Evolutionary conservation across 2,329 filamentous ascomycete genomes (phyloP).

Genomic region (Davidsoniella virescens): DNA sequence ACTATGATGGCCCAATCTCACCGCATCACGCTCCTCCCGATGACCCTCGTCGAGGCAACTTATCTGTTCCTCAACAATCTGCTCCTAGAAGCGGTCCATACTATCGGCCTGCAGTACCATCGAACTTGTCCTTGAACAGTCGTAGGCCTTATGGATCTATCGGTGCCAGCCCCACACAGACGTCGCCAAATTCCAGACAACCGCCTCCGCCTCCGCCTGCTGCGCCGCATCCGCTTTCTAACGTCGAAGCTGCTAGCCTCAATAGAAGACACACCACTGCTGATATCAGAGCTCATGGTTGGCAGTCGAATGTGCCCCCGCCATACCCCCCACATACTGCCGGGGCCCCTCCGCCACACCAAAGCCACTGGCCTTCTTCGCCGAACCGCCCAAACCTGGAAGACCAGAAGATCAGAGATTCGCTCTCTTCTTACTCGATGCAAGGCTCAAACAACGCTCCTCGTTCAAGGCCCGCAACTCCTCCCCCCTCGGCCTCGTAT

Average conservation of each 20-base stretch:
- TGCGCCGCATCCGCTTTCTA: conserved; percentile 47
- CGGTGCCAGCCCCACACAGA: conserved; percentile 49
- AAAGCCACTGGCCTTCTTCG: conserved; percentile 39
- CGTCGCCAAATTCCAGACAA: conserved; percentile 43
- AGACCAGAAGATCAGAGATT: conserved; percentile 41
- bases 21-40: conserved; percentile 77
- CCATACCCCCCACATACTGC: conserved; percentile 32
- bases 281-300: conserved; percentile 62
- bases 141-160: conserved; percentile 77
- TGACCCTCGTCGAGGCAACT: conserved; percentile 57
- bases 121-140: conserved; percentile 57
- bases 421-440: conserved; percentile 37
- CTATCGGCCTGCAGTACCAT: conserved; percentile 62
- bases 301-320: conserved; percentile 36
- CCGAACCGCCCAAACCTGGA: conserved; percentile 33
- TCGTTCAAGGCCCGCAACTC: conserved; percentile 37
- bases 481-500: conserved; percentile 29
- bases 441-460: conserved; percentile 26
- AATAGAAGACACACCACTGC: conserved; percentile 85
- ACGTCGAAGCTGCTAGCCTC: conserved; percentile 45
- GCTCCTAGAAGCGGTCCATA: conserved; percentile 35
- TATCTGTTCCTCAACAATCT: conserved; percentile 37
- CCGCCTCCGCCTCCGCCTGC: conserved; percentile 45
- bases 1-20: conserved; percentile 64
- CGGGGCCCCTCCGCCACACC: conserved; percentile 32